Evolutionary conservation across 2,329 filamentous ascomycete species (phyloP).

Genomic region (Colletotrichum destructivum): DNA sequence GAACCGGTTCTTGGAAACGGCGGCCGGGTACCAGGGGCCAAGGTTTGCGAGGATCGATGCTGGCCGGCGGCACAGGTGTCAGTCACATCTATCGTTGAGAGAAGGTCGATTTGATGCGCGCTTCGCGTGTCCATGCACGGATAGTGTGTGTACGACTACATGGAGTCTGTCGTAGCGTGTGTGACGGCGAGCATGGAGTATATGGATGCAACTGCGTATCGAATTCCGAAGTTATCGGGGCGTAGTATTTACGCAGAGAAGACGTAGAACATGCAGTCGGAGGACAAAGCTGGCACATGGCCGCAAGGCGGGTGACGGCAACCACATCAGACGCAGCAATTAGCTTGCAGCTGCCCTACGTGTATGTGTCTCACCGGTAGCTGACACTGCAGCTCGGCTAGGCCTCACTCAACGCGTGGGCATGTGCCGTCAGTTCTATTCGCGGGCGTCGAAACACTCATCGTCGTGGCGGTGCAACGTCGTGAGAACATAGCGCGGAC

Average conservation of each 20-base stretch:
- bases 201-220: background rate
- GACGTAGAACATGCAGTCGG: background rate
- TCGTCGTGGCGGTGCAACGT: slow-evolving; percentile 28
- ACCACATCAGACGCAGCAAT: slow-evolving; percentile 24
- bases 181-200: slow-evolving; percentile 5
- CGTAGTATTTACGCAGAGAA: background rate
- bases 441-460: slow-evolving; percentile 12
- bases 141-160: no score
- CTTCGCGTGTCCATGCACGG: slow-evolving; percentile 19
- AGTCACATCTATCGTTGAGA: background rate
- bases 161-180: background rate
- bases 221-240: background rate
- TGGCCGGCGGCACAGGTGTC: slow-evolving; percentile 27
- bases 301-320: background rate
- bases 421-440: slow-evolving; percentile 12
- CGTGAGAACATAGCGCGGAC: slow-evolving; percentile 8
- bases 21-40: slow-evolving; percentile 14
- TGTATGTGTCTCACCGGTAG: slow-evolving; percentile 39
- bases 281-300: slow-evolving; percentile 15
- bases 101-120: slow-evolving; percentile 12
- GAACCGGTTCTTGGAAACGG: slow-evolving; percentile 4
- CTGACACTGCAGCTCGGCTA: slow-evolving; percentile 24
- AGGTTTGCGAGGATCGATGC: slow-evolving; percentile 13
- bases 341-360: slow-evolving; percentile 39
- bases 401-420: slow-evolving; percentile 25